phyloP scores from a whole-genome alignment of 345 rosid species.

The Limnanthes douglasii region DNA sequence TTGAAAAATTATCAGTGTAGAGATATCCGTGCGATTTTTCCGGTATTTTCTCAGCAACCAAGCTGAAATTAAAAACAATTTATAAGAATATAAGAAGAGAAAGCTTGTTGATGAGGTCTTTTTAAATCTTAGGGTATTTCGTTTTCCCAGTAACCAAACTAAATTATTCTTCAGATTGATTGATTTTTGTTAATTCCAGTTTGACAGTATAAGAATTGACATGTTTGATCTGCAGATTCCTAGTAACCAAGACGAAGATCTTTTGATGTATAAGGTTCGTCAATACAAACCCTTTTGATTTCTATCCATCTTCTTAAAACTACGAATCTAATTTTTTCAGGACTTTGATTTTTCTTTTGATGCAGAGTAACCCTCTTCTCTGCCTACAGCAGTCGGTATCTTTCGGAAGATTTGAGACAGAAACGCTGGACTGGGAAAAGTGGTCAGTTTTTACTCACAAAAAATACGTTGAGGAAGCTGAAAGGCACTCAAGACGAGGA shows the following conservation, averaged over 20 bases:
- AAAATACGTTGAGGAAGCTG: constrained; percentile 71
- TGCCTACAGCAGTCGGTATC: constrained; percentile 66
- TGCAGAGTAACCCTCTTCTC: constrained; percentile 56
- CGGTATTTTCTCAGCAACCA: background rate
- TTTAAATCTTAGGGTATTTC: too few relatives aligned
- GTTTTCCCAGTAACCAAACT: too few relatives aligned
- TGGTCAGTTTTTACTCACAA: constrained; percentile 73
- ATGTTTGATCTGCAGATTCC: too few relatives aligned
- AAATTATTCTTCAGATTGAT: too few relatives aligned
- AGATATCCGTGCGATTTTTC: background rate
- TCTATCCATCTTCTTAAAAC: too few relatives aligned
- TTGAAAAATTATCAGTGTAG: background rate
- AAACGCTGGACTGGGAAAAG: constrained; percentile 83
- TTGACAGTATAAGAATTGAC: too few relatives aligned
- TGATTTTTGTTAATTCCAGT: too few relatives aligned
- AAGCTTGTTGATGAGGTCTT: too few relatives aligned
- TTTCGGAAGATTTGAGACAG: constrained; percentile 77
- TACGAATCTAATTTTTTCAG: too few relatives aligned
- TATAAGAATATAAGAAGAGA: background rate
- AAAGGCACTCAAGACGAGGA: constrained; percentile 62
- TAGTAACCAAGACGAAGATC: too few relatives aligned
- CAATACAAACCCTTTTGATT: too few relatives aligned
- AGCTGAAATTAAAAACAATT: background rate
- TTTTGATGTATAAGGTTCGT: too few relatives aligned
- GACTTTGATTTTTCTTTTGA: constrained; percentile 6